A percentile compares a stretch with the other conserved stretches of the same genome.
These are phyloP conservation scores for Ettlia oleoabundans DNA, from an alignment of 139 green algal species.

Conservation along the genomic window DNA sequence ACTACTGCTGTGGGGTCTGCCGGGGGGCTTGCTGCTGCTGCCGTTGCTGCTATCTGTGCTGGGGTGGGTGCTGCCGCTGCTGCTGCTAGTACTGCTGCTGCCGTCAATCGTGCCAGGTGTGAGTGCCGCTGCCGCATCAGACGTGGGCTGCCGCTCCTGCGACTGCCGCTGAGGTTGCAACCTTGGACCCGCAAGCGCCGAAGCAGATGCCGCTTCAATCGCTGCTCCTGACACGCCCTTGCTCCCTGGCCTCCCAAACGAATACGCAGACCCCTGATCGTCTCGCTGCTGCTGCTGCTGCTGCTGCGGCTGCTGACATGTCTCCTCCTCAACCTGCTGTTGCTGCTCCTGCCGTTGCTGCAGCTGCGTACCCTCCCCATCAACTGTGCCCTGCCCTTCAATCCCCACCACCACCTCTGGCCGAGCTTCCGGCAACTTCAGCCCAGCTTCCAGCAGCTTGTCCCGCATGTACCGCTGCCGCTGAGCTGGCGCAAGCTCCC, in stretches of 20 bases:
- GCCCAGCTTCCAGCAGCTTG: conserved; percentile 16
- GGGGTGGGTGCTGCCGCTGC: too few species aligned
- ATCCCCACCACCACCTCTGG: too few species aligned
- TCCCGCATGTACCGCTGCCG: conserved; percentile 9
- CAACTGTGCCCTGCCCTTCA: too few species aligned
- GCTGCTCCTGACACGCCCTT: neutral
- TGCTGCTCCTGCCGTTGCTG: too few species aligned
- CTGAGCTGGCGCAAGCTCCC: neutral
- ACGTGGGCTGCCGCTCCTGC: neutral
- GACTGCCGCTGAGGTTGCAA: too few species aligned
- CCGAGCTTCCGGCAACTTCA: neutral
- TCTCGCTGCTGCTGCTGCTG: neutral
- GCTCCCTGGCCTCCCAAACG: neutral
- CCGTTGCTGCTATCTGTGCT: too few species aligned
- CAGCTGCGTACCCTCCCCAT: too few species aligned
- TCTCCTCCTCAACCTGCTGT: too few species aligned
- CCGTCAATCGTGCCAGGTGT: neutral
- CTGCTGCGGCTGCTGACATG: too few species aligned
- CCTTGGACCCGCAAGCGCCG: too few species aligned
- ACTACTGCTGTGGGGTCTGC: too few species aligned
- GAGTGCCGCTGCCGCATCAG: neutral
- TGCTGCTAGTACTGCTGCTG: too few species aligned
- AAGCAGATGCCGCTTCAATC: neutral
- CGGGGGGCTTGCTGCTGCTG: neutral
- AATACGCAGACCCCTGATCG: neutral